Percentiles rank a stretch among this genome's conserved stretches.
phyloP scores from a whole-genome alignment of 768 basidiomycete species.

The Sarcodon aspratus region DNA sequence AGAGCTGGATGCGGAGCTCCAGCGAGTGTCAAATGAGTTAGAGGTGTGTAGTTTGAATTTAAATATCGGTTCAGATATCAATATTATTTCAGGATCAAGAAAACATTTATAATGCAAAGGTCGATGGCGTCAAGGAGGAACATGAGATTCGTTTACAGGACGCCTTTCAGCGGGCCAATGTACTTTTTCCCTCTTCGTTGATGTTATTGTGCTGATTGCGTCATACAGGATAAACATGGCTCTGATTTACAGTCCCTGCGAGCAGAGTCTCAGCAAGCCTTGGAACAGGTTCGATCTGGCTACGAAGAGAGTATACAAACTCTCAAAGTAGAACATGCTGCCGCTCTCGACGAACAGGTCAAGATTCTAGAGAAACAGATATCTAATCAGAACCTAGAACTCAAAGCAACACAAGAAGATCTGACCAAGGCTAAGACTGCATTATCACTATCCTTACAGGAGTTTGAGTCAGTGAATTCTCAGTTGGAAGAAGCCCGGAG shows the following conservation, averaged over 20 bases:
- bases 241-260: slow-evolving; percentile 66
- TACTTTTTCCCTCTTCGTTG: slow-evolving; percentile 10
- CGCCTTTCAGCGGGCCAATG: slow-evolving; percentile 74
- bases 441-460: slow-evolving; percentile 37
- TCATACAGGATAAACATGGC: slow-evolving; percentile 54
- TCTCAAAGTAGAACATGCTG: slow-evolving; percentile 53
- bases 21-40: slow-evolving; percentile 46
- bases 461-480: slow-evolving; percentile 42
- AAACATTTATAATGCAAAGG: slow-evolving; percentile 51
- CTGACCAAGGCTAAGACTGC: slow-evolving; percentile 63
- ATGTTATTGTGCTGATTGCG: slow-evolving; percentile 6
- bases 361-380: slow-evolving; percentile 53
- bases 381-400: slow-evolving; percentile 49
- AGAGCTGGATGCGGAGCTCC: slow-evolving; percentile 43
- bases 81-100: slow-evolving; percentile 46
- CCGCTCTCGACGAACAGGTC: slow-evolving; percentile 44
- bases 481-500: slow-evolving; percentile 57
- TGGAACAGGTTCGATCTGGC: slow-evolving; percentile 55
- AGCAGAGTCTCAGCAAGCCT: slow-evolving; percentile 47
- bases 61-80: slow-evolving; percentile 1
- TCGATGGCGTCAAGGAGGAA: slow-evolving; percentile 55
- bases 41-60: slow-evolving; percentile 34
- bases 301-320: slow-evolving; percentile 51
- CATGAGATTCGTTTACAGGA: slow-evolving; percentile 51
- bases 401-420: slow-evolving; percentile 80